Conservation (phyloP, 2,329 filamentous ascomycete species). For the Colletotrichum brevisporum region DNA sequence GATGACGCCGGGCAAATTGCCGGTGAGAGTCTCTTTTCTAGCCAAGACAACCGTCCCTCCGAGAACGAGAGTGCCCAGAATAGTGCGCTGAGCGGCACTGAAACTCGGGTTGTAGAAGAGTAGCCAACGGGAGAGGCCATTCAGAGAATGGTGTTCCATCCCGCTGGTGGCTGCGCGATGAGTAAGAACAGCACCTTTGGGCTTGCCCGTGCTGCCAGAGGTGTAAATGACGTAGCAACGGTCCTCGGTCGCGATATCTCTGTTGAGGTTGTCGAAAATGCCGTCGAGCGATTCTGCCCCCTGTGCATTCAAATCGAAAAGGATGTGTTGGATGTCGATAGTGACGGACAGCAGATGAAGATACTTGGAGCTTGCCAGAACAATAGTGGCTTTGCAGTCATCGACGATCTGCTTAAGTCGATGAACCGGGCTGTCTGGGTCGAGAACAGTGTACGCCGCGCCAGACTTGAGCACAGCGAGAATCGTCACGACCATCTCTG, state of each 20-base stretch:
- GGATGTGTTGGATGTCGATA: background rate
- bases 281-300: background rate
- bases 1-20: constrained; percentile 42
- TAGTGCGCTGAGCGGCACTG: constrained; percentile 41
- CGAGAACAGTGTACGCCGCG: constrained; percentile 42
- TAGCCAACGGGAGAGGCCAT: constrained; percentile 29
- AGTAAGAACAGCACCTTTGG: constrained; percentile 45
- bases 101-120: constrained; percentile 44
- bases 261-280: background rate
- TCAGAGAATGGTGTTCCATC: constrained; percentile 22
- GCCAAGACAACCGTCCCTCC: constrained; percentile 44
- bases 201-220: constrained; percentile 44
- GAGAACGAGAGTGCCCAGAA: constrained; percentile 41
- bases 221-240: constrained; percentile 45
- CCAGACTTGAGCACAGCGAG: constrained; percentile 45
- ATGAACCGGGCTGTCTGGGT: constrained; percentile 40
- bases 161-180: constrained; percentile 41
- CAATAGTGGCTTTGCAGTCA: constrained; percentile 31
- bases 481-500: constrained; percentile 41
- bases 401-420: constrained; percentile 40
- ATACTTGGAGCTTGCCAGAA: constrained; percentile 18
- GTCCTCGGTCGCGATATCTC: constrained; percentile 3
- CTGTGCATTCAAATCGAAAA: background rate
- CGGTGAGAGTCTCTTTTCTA: constrained; percentile 42
- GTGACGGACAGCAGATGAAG: background rate